phyloP scores from a whole-genome alignment of 2,329 filamentous ascomycete species.

The Fusarium sambucinum region DNA sequence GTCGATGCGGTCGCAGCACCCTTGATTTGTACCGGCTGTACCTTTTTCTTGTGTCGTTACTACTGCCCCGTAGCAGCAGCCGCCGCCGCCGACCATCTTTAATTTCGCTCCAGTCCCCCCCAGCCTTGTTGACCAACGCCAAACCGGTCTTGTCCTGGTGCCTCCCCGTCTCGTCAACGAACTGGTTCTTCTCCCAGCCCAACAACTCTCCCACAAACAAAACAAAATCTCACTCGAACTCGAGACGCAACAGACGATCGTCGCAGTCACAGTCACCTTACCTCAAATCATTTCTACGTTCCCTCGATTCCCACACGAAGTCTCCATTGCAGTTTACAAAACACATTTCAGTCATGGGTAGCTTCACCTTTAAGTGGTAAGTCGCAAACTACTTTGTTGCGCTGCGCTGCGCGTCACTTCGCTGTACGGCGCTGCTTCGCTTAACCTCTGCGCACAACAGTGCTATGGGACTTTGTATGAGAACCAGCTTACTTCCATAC shows the following conservation, averaged over 20 bases:
- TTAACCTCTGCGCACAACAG: conserved; percentile 17
- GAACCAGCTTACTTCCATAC: conserved; percentile 7
- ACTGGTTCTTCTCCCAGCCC: conserved; percentile 42
- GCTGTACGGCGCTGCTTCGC: conserved; percentile 13
- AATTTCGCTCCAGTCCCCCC: conserved; percentile 46
- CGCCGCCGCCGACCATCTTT: conserved; percentile 44
- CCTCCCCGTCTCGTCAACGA: conserved; percentile 33
- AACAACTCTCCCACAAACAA: conserved; percentile 42
- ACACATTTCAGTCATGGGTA: conserved; percentile 66
- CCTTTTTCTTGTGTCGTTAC: conserved; percentile 34
- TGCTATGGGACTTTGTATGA: conserved; percentile 34
- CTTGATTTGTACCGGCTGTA: conserved; percentile 35
- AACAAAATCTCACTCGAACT: conserved; percentile 38
- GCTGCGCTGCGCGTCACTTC: conserved; percentile 3
- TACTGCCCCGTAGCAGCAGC: conserved; percentile 27
- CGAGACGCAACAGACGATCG: conserved; percentile 31
- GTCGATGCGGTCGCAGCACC: conserved; percentile 32
- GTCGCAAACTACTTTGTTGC: conserved; percentile 47
- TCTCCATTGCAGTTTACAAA: conserved; percentile 31
- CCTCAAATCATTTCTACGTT: conserved; percentile 27
- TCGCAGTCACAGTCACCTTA: conserved; percentile 17
- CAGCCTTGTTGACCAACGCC: conserved; percentile 42
- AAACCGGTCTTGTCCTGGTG: conserved; percentile 44
- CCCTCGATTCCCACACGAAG: conserved; percentile 27
- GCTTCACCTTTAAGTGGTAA: conserved; percentile 78